phyloP scores from a whole-genome alignment of 2,329 filamentous ascomycete species.

The Ceratocystis diversiconidia region DNA sequence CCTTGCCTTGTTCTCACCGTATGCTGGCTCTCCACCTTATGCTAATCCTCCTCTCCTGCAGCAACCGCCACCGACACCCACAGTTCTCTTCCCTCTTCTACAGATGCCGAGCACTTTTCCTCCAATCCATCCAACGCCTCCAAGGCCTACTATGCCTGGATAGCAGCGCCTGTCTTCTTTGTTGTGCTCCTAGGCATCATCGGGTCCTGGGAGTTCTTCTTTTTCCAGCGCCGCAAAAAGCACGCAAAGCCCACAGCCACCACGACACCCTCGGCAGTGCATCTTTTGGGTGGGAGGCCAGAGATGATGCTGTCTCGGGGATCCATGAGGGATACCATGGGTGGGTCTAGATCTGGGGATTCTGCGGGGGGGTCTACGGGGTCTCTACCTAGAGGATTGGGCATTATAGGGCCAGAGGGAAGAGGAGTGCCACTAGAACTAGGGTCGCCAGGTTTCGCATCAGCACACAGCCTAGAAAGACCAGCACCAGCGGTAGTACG shows the following conservation, averaged over 20 bases:
- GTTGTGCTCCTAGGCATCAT: background rate
- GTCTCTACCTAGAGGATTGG: background rate
- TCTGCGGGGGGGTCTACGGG: background rate
- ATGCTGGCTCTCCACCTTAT: background rate
- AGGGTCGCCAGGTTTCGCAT: background rate
- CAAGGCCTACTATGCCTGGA: background rate
- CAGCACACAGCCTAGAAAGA: background rate
- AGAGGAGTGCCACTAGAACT: background rate
- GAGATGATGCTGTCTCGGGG: background rate
- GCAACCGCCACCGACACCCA: background rate
- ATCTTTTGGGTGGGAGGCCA: background rate
- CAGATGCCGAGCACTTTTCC: background rate
- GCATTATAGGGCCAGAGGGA: background rate
- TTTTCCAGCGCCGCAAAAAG: conserved; percentile 2
- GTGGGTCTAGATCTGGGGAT: background rate
- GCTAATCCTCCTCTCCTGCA: background rate
- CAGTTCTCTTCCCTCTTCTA: background rate
- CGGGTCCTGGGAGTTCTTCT: background rate
- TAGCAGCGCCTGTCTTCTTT: background rate
- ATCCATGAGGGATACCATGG: background rate
- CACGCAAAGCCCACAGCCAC: background rate
- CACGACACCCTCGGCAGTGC: background rate
- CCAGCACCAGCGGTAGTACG: background rate
- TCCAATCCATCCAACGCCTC: background rate
- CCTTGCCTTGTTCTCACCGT: background rate